A percentile compares a stretch with the other conserved stretches of the same genome.
Evolutionary conservation across 2,329 filamentous ascomycete genomes (phyloP).

Genomic region (Lasiodiplodia sp.): DNA sequence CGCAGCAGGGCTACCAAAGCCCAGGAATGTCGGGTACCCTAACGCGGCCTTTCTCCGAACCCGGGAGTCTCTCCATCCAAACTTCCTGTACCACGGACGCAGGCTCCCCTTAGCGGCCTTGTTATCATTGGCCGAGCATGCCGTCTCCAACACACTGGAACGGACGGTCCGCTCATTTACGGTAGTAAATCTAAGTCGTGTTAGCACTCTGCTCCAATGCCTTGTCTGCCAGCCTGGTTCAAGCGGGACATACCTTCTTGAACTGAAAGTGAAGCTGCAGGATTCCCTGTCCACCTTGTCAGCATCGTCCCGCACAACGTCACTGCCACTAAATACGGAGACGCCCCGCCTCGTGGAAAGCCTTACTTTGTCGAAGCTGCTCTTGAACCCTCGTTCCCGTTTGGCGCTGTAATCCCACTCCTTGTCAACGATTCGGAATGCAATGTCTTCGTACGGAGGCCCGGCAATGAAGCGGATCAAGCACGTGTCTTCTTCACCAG

Average conservation of each 20-base stretch:
- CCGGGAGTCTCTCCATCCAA: not conserved
- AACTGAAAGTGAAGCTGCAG: conserved; percentile 97
- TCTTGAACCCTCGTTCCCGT: conserved; percentile 90
- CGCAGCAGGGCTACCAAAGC: not conserved
- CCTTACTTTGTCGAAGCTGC: conserved; percentile 94
- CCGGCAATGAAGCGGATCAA: conserved; percentile 95
- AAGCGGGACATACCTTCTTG: conserved; percentile 76
- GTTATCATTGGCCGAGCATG: not conserved
- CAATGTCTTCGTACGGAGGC: conserved; percentile 94
- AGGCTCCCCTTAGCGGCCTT: not conserved
- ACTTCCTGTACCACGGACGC: no score
- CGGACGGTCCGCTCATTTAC: conserved; percentile 44
- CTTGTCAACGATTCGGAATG: conserved; percentile 95
- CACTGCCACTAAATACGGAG: conserved; percentile 7
- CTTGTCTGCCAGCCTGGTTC: not conserved
- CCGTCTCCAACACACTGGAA: not conserved
- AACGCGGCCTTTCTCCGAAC: not conserved
- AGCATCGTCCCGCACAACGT: conserved; percentile 34
- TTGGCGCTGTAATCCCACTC: conserved; percentile 99
- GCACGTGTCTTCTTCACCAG: conserved; percentile 96
- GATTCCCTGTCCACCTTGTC: conserved; percentile 71
- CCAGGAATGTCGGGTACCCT: not conserved
- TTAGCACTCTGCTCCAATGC: conserved; percentile 34
- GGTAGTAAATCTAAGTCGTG: conserved; percentile 54
- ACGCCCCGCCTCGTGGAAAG: not conserved